Evolutionary conservation across 768 basidiomycete species (phyloP).

Genomic region (Boletus speciosus): DNA sequence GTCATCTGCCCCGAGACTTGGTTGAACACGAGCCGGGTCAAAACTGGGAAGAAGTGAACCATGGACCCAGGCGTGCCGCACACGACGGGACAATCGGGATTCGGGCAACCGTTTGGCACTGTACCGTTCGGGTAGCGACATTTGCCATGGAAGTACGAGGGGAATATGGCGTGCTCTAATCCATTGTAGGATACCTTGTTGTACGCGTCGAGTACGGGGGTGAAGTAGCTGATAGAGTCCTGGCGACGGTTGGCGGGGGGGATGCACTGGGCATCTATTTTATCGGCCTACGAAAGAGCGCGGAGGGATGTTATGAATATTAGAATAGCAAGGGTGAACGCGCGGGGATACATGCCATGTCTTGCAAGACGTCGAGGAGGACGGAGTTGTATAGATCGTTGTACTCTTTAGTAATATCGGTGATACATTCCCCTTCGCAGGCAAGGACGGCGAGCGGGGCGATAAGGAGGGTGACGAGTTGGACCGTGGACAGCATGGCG

Average conservation of each 20-base stretch:
- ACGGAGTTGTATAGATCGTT: conserved; percentile 46
- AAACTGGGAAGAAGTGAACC: conserved; percentile 57
- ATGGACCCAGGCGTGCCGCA: conserved; percentile 83
- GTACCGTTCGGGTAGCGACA: conserved; percentile 51
- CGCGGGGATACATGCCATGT: conserved; percentile 39
- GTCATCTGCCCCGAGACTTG: conserved; percentile 36
- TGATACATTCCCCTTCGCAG: conserved; percentile 72
- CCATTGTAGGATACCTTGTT: conserved; percentile 38
- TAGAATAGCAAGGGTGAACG: too few relatives aligned
- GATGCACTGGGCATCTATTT: conserved; percentile 34
- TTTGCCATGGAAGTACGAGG: conserved; percentile 73
- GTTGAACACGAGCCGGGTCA: conserved; percentile 50
- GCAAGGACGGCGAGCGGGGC: conserved; percentile 42
- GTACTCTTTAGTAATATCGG: conserved; percentile 54
- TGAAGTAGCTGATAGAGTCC: conserved; percentile 36
- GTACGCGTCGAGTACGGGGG: conserved; percentile 48
- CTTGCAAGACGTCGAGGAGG: conserved; percentile 36
- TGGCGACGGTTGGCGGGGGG: conserved; percentile 23
- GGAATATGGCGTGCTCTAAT: conserved; percentile 61
- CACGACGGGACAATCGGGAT: conserved; percentile 73
- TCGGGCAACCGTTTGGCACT: conserved; percentile 70
- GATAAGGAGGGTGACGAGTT: conserved; percentile 24
- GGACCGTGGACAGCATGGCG: conserved; percentile 20
- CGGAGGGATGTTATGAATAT: background rate
- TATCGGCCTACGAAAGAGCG: conserved; percentile 28